phyloP scores from a whole-genome alignment of 2,329 filamentous ascomycete species.

The Fusarium musae region DNA sequence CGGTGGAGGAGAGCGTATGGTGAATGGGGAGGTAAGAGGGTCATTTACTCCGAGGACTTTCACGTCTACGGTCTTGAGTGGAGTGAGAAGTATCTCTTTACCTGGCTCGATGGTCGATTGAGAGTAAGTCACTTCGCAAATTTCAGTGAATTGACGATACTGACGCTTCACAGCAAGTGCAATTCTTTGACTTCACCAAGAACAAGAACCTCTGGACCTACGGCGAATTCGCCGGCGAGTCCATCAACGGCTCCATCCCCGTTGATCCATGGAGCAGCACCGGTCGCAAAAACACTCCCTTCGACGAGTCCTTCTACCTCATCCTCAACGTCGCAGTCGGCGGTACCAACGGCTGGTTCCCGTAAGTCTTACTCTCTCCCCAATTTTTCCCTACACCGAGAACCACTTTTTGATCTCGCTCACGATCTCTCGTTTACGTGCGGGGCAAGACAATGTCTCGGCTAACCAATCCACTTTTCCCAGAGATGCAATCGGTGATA shows the following conservation, averaged over 20 bases:
- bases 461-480: conserved; percentile 16
- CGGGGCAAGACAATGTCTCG: neutral
- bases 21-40: conserved; percentile 46
- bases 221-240: conserved; percentile 54
- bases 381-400: neutral
- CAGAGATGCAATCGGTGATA: conserved; percentile 54
- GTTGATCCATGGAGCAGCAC: conserved; percentile 56
- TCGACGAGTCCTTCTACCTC: conserved; percentile 62
- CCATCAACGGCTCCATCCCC: conserved; percentile 54
- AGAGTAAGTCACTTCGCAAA: conserved; percentile 41
- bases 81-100: conserved; percentile 62
- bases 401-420: neutral
- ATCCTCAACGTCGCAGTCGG: conserved; percentile 63
- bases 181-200: conserved; percentile 49
- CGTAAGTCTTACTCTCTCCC: conserved; percentile 40
- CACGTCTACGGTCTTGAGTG: conserved; percentile 64
- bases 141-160: neutral
- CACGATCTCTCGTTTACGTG: neutral
- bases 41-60: conserved; percentile 53
- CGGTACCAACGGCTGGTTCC: conserved; percentile 59
- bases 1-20: conserved; percentile 48
- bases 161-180: conserved; percentile 34
- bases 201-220: conserved; percentile 46
- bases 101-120: conserved; percentile 59
- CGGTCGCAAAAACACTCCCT: conserved; percentile 55